Percentiles rank a stretch among this genome's conserved stretches.
These are phyloP conservation scores for Phialophora tarda DNA, from an alignment of 2,329 filamentous ascomycete genomes.

Conservation along the genomic window DNA sequence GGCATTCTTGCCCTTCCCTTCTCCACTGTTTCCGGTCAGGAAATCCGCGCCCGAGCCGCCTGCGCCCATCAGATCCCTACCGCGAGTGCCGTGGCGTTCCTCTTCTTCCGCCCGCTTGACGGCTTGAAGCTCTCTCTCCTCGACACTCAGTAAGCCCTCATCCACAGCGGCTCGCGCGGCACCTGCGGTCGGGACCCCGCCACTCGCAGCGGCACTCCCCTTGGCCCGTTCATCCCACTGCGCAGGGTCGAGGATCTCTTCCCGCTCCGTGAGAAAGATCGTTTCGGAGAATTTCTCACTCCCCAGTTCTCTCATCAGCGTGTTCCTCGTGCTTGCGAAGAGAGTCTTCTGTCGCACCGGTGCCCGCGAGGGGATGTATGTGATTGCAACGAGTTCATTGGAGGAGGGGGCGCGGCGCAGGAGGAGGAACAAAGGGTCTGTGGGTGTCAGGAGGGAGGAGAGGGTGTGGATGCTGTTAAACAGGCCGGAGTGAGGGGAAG, in stretches of 20 bases:
- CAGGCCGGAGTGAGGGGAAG: slow-evolving; percentile 49
- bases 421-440: slow-evolving; percentile 65
- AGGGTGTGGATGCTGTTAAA: slow-evolving; percentile 58
- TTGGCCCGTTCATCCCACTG: slow-evolving; percentile 61
- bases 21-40: slow-evolving; percentile 25
- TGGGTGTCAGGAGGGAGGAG: slow-evolving; percentile 58
- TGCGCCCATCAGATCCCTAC: slow-evolving; percentile 54
- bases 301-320: slow-evolving; percentile 65
- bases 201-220: slow-evolving; percentile 24
- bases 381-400: slow-evolving; percentile 57
- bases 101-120: slow-evolving; percentile 65
- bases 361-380: slow-evolving; percentile 67
- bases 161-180: slow-evolving; percentile 32
- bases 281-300: slow-evolving; percentile 64
- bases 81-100: slow-evolving; percentile 59
- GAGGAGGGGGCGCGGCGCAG: slow-evolving; percentile 51
- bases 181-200: slow-evolving; percentile 28
- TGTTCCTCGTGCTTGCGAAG: slow-evolving; percentile 68
- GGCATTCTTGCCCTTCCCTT: slow-evolving; percentile 51
- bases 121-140: slow-evolving; percentile 63
- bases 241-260: slow-evolving; percentile 60
- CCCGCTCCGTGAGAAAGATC: slow-evolving; percentile 64
- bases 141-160: slow-evolving; percentile 64
- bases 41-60: slow-evolving; percentile 47
- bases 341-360: slow-evolving; percentile 70